phyloP scores from a whole-genome alignment of 83 land plant species.

The Isoetes engelmannii region DNA sequence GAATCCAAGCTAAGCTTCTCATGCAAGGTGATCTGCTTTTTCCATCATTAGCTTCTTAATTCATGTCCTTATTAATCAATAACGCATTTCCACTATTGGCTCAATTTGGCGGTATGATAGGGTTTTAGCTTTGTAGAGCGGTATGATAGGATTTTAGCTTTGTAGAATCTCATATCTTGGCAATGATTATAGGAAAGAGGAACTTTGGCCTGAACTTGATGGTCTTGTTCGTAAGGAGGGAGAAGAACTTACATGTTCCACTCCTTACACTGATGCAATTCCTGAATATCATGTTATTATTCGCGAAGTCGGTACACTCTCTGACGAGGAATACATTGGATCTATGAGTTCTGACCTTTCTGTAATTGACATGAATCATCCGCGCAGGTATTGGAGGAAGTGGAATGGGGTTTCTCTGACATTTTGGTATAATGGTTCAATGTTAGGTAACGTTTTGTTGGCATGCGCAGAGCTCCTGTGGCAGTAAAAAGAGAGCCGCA shows the following conservation, averaged over 20 bases:
- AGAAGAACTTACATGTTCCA: background rate
- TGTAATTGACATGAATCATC: background rate
- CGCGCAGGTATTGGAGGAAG: background rate
- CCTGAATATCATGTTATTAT: background rate
- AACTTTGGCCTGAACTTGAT: conserved; percentile 8
- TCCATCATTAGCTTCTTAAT: background rate
- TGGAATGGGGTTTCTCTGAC: background rate
- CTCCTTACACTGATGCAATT: conserved; percentile 3
- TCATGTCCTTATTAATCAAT: background rate
- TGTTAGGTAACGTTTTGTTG: background rate
- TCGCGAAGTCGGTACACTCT: background rate
- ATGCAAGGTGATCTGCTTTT: conserved; percentile 15
- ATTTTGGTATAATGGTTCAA: background rate
- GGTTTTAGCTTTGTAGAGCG: too few species aligned
- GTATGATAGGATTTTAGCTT: too few species aligned
- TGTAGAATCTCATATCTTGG: too few species aligned
- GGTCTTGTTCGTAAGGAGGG: background rate
- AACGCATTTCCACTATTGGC: background rate
- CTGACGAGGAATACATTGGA: background rate
- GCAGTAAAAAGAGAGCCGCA: conserved; percentile 71
- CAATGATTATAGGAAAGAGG: conserved; percentile 5
- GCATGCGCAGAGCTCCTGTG: conserved; percentile 73
- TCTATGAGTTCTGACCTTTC: background rate
- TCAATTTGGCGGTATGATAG: too few species aligned
- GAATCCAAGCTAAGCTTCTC: conserved; percentile 24